phyloP scores from a whole-genome alignment of 208 protist genomes.

The Trypanosomatidae sp. region DNA sequence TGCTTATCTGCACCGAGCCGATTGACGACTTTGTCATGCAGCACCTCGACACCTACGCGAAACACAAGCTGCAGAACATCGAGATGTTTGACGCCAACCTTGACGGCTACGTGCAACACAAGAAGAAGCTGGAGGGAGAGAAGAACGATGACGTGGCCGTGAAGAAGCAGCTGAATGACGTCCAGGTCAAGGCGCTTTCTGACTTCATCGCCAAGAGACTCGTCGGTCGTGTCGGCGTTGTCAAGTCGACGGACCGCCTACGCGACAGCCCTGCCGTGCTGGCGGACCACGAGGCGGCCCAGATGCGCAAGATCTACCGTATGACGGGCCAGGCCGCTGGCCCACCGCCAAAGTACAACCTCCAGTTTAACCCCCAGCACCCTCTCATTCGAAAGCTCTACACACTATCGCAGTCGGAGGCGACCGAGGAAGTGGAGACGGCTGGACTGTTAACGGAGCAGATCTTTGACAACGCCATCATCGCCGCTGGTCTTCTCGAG shows the following conservation, averaged over 20 bases:
- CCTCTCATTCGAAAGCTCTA: conserved; percentile 92
- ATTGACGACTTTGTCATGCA: conserved; percentile 97
- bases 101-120: conserved; percentile 90
- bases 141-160: conserved; percentile 78
- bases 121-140: conserved; percentile 86
- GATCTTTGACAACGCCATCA: conserved; percentile 94
- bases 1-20: conserved; percentile 92
- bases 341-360: conserved; percentile 90
- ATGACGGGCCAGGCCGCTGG: conserved; percentile 83
- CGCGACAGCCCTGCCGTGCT: conserved; percentile 89
- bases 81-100: conserved; percentile 89
- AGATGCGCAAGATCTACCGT: conserved; percentile 92
- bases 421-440: conserved; percentile 79
- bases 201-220: conserved; percentile 91
- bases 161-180: conserved; percentile 86
- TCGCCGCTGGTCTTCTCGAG: conserved; percentile 91
- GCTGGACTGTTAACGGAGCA: conserved; percentile 89
- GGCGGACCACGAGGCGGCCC: conserved; percentile 90
- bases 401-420: conserved; percentile 75
- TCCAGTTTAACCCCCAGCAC: conserved; percentile 93
- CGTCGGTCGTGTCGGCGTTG: conserved; percentile 81
- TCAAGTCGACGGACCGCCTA: conserved; percentile 86
- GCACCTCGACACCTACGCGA: conserved; percentile 92
- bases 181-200: conserved; percentile 80
- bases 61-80: conserved; percentile 94